Evolutionary conservation across 73 alveolate genomes (phyloP).

Genomic region (Paramecium sonneborni): DNA sequence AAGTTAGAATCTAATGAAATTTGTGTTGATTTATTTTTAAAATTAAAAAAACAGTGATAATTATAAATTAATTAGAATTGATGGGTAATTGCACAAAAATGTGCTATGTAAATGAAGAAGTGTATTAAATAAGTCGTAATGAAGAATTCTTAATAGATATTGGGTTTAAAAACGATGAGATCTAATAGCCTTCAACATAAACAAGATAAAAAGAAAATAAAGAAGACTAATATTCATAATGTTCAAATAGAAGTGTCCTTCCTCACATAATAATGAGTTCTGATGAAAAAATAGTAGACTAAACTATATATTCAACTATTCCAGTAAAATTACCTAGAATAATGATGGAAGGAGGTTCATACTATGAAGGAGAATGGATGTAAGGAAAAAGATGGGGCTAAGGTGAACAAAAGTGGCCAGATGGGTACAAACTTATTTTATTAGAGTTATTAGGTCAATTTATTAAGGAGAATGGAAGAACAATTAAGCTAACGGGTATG

Average conservation of each 20-base stretch:
- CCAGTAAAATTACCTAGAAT: constrained; percentile 1
- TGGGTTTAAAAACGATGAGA: neutral
- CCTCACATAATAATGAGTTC: neutral
- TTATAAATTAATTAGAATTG: neutral
- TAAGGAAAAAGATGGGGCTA: constrained; percentile 74
- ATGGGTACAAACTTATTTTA: constrained; percentile 50
- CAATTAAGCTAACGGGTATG: constrained; percentile 53
- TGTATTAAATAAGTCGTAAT: neutral
- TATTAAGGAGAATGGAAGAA: constrained; percentile 62
- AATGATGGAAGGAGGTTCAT: neutral
- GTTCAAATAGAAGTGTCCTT: neutral
- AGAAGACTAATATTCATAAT: neutral
- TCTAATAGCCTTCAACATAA: neutral
- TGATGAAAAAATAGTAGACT: neutral
- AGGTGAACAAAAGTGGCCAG: constrained; percentile 69
- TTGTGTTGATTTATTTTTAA: neutral
- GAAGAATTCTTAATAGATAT: neutral
- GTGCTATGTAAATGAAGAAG: constrained; percentile 30
- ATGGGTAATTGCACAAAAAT: constrained; percentile 46
- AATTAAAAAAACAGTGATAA: neutral
- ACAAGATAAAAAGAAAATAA: neutral
- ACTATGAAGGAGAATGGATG: constrained; percentile 74
- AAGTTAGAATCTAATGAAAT: neutral
- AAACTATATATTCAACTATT: neutral
- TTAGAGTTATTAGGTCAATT: constrained; percentile 48